Evolutionary conservation across 495 filamentous ascomycete species (phyloP).

Genomic region (Podospora anserina): DNA sequence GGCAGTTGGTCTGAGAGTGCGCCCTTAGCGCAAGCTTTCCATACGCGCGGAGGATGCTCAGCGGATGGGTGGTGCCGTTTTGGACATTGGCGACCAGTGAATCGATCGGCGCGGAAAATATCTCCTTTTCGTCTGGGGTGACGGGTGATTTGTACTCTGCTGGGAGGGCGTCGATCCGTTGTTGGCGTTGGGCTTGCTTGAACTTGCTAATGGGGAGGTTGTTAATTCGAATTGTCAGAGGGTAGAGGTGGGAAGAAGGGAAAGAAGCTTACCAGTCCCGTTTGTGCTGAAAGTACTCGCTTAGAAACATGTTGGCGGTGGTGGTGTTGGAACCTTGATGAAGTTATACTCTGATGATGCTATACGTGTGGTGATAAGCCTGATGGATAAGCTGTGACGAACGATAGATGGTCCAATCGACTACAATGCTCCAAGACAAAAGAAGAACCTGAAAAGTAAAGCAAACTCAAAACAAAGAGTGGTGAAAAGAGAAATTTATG

Average conservation of each 20-base stretch:
- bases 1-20: conserved; percentile 82
- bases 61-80: conserved; percentile 56
- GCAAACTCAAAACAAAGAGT: neutral
- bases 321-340: no score
- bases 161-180: conserved; percentile 64
- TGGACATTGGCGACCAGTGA: conserved; percentile 77
- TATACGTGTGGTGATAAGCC: neutral
- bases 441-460: neutral
- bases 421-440: no score
- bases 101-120: conserved; percentile 72
- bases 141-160: conserved; percentile 63
- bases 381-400: neutral
- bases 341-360: neutral
- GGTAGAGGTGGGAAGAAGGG: neutral
- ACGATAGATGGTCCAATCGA: neutral
- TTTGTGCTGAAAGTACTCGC: conserved; percentile 60
- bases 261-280: conserved; percentile 52
- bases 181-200: conserved; percentile 73
- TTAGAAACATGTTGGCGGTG: conserved; percentile 45
- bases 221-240: neutral
- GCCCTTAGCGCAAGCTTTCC: conserved; percentile 84
- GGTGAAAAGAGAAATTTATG: neutral
- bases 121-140: conserved; percentile 55
- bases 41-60: conserved; percentile 82
- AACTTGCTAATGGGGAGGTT: conserved; percentile 53